A percentile compares a stretch with the other conserved stretches of the same genome.
Conservation (phyloP, 176 grass and related monocot species). For the Calamus simplicifolius region DNA sequence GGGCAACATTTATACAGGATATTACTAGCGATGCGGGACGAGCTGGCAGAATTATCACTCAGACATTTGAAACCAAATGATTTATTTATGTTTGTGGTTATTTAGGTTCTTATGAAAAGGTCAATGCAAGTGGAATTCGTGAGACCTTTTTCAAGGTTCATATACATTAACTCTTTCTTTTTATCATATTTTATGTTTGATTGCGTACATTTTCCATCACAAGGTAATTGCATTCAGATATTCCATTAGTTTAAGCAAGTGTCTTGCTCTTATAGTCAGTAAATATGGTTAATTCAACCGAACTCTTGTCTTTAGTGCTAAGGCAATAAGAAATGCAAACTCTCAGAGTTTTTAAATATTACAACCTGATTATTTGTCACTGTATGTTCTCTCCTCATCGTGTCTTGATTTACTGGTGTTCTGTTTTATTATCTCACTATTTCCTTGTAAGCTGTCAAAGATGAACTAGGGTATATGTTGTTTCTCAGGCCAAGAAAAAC, state of each 20-base stretch:
- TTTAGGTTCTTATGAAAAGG: slow-evolving; percentile 24
- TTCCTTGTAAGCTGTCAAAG: too few relatives aligned
- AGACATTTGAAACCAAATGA: slow-evolving; percentile 45
- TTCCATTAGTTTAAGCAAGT: background rate
- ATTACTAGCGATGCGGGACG: slow-evolving; percentile 11
- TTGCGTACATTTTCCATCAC: slow-evolving; percentile 7
- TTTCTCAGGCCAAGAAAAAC: too few relatives aligned
- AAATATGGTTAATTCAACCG: too few relatives aligned
- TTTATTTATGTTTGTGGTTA: slow-evolving; percentile 37
- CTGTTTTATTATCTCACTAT: too few relatives aligned
- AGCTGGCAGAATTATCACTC: slow-evolving; percentile 28
- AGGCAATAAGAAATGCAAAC: too few relatives aligned
- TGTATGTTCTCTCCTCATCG: too few relatives aligned
- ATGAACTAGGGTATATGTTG: too few relatives aligned
- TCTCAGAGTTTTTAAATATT: too few relatives aligned
- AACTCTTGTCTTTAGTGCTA: too few relatives aligned
- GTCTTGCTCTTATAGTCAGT: too few relatives aligned
- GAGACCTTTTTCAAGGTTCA: slow-evolving; percentile 35
- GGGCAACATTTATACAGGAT: slow-evolving; percentile 26
- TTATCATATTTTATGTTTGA: background rate
- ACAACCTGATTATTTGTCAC: too few relatives aligned
- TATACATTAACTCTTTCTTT: background rate
- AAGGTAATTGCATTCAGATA: background rate
- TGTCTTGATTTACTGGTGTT: too few relatives aligned
- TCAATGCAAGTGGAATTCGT: slow-evolving; percentile 16